Evolutionary conservation across 2,329 filamentous ascomycete genomes (phyloP).

Genomic region (Bertia moriformis): DNA sequence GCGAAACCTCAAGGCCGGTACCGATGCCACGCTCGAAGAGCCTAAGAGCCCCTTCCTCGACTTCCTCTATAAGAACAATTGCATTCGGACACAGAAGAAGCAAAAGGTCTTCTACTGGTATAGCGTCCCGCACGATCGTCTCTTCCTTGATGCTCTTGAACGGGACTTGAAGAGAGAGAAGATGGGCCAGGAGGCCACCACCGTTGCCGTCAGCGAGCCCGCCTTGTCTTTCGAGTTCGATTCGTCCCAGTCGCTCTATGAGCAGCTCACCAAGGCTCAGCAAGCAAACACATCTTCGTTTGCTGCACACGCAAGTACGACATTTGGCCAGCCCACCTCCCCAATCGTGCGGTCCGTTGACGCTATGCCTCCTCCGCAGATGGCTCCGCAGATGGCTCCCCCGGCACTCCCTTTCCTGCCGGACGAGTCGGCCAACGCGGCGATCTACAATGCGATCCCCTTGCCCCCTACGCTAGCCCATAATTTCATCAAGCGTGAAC

Average conservation of each 20-base stretch:
- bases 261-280: slow-evolving; percentile 98
- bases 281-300: slow-evolving; percentile 97
- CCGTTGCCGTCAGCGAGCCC: slow-evolving; percentile 89
- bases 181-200: slow-evolving; percentile 97
- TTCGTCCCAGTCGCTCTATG: slow-evolving; percentile 95
- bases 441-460: slow-evolving; percentile 58
- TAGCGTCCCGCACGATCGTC: slow-evolving; percentile 90
- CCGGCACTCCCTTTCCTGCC: slow-evolving; percentile 29
- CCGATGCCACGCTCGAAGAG: slow-evolving; percentile 94
- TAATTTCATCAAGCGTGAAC: slow-evolving; percentile 71
- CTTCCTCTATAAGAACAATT: slow-evolving; percentile 99
- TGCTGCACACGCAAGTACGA: slow-evolving; percentile 56
- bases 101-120: slow-evolving; percentile 99
- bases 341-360: slow-evolving; percentile 83
- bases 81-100: slow-evolving; percentile 99
- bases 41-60: slow-evolving; percentile 97
- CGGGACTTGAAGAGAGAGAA: slow-evolving; percentile 97
- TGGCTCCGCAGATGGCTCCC: slow-evolving; percentile 59
- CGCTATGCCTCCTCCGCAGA: slow-evolving; percentile 81
- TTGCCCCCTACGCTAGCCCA: slow-evolving; percentile 50
- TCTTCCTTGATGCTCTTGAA: slow-evolving; percentile 94
- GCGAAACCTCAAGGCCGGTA: slow-evolving; percentile 94
- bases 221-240: slow-evolving; percentile 98
- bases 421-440: slow-evolving; percentile 61
- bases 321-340: slow-evolving; percentile 65